A percentile compares a stretch with the other conserved stretches of the same genome.
Conservation (phyloP, 306 rosid genomes). For the Rubus idaeus region DNA sequence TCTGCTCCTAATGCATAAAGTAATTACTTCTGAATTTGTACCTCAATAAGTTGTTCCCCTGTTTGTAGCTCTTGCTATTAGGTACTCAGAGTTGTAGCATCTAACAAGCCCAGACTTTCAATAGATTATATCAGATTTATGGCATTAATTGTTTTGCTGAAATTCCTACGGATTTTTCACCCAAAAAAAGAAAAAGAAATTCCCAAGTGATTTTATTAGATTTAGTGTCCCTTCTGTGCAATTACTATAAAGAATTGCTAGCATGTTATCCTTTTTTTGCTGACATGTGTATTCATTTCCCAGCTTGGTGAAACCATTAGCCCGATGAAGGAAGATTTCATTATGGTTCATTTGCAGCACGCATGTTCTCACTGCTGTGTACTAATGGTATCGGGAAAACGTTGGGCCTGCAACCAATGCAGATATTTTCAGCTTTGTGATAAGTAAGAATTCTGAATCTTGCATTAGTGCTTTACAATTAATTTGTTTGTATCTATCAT, state of each 20-base stretch:
- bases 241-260: not conserved
- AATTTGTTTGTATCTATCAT: not conserved
- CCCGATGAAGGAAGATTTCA: slow-evolving; percentile 98
- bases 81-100: not conserved
- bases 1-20: slow-evolving; percentile 96
- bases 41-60: not conserved
- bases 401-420: slow-evolving; percentile 93
- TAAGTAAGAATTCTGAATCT: slow-evolving; percentile 52
- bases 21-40: slow-evolving; percentile 39
- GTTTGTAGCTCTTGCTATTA: not conserved
- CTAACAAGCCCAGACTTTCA: not conserved
- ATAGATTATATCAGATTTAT: not conserved
- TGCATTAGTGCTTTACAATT: not conserved
- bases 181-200: too few relatives aligned
- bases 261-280: slow-evolving; percentile 1
- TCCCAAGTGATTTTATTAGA: not conserved
- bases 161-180: too few relatives aligned
- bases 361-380: slow-evolving; percentile 76
- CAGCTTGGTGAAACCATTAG: slow-evolving; percentile 97
- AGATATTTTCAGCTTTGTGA: slow-evolving; percentile 91
- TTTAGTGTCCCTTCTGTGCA: not conserved
- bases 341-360: slow-evolving; percentile 97
- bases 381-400: slow-evolving; percentile 83
- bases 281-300: slow-evolving; percentile 25
- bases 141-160: not conserved